Evolutionary conservation across 352 stramenopile genomes (phyloP), one percentile per base, ranked within the genome.

Genomic region (Thraustotheca clavata): DNA sequence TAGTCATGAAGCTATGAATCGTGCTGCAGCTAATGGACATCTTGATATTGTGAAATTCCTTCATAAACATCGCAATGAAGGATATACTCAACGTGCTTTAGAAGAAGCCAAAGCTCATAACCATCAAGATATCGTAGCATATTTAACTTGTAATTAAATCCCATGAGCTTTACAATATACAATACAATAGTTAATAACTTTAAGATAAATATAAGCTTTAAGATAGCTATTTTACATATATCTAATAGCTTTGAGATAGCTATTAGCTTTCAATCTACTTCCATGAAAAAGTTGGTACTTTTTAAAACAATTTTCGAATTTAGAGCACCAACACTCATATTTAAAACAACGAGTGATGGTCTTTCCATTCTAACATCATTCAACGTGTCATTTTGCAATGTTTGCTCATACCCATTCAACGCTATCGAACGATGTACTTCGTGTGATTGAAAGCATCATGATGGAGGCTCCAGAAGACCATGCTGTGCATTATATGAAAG

Each of bases 401-500:
- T 85, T 88, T 35, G 81, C 79, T 1, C 18, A 73, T 36, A 75
- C 72, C 6, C 71, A 70, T n/a, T 16, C 75, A 16, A 36, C 41
- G 18, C 67, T 90, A 8, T 71, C 75, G 34, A 49, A 87, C 18
- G 74, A 86, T 18, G 12, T 65, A 33, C 46, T 54, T 29, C 4
- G 20, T 1, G 39, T 78, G 12, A 75, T 84, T 24, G 33, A 34
- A 31, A 48, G 18, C 1, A 35, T 65, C 18, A 24, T 38, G 0
- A 46, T n/a, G 12, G 46, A 66, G 6, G 38, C 48, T 7, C 54
- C 72, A 27, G 33, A 61, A 24, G 33, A 71, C 29, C 49, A 70
- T 33, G 59, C 71, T 9, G 62, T 76, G 7, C n/a, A 68, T 4
- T 79, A 88, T 70, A 76, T 86, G 62, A 71, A 71, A 68, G 32